A percentile compares a stretch with the other conserved stretches of the same genome.
Evolutionary conservation across 768 basidiomycete genomes (phyloP).

Genomic region (Xerocomellus intermedius): DNA sequence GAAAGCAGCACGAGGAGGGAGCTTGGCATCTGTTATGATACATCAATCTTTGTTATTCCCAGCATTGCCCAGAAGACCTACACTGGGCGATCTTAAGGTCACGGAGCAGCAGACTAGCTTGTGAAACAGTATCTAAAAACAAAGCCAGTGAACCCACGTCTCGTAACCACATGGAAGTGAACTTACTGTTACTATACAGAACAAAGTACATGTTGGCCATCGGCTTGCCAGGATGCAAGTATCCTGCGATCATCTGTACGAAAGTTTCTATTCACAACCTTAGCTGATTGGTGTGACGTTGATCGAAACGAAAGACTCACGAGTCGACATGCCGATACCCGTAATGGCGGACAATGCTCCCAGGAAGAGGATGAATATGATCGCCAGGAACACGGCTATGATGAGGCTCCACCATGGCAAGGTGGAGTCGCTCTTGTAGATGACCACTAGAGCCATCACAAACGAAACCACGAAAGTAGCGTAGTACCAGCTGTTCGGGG

Average conservation of each 20-base stretch:
- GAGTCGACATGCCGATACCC: constrained; percentile 22
- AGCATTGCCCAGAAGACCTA: neutral
- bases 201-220: constrained; percentile 46
- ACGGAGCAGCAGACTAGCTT: constrained; percentile 51
- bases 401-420: constrained; percentile 62
- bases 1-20: constrained; percentile 65
- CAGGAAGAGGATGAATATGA: constrained; percentile 50
- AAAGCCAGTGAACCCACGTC: constrained; percentile 41
- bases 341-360: constrained; percentile 54
- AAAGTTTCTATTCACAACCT: constrained; percentile 22
- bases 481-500: constrained; percentile 35
- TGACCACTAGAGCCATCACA: constrained; percentile 51
- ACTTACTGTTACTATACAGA: constrained; percentile 47
- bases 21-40: constrained; percentile 40
- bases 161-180: neutral
- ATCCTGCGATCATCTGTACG: constrained; percentile 38
- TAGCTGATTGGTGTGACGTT: neutral
- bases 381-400: constrained; percentile 51
- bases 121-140: constrained; percentile 46
- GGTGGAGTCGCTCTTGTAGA: constrained; percentile 52
- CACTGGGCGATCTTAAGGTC: constrained; percentile 50
- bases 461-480: constrained; percentile 31
- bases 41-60: constrained; percentile 37
- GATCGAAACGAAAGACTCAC: constrained; percentile 13
- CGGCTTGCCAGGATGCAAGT: constrained; percentile 36